These are phyloP conservation scores for Choanephora cucurbitarum DNA, from an alignment of 371 early-diverging fungal genomes.

Conservation along the genomic window DNA sequence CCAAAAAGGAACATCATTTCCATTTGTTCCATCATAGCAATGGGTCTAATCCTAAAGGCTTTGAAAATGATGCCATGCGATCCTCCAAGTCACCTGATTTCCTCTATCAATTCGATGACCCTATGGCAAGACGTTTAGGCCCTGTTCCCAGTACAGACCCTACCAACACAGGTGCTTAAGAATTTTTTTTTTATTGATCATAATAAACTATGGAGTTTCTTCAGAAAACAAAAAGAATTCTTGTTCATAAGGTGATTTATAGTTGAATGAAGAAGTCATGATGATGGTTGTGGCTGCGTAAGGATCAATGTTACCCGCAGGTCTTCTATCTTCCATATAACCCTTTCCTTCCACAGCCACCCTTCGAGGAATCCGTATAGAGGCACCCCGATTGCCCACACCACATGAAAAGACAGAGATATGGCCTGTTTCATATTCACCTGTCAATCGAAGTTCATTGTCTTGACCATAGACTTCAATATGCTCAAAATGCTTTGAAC, in stretches of 20 bases:
- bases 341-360: slow-evolving; percentile 49
- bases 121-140: slow-evolving; percentile 32
- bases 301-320: slow-evolving; percentile 59
- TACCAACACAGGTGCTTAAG: slow-evolving; percentile 36
- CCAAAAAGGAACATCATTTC: background rate
- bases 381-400: slow-evolving; percentile 53
- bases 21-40: background rate
- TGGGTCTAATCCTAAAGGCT: slow-evolving; percentile 26
- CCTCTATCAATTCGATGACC: slow-evolving; percentile 33
- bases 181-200: slow-evolving; percentile 1
- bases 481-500: slow-evolving; percentile 44
- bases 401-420: slow-evolving; percentile 51
- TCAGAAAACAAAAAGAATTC: background rate
- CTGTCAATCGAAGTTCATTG: slow-evolving; percentile 53
- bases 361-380: slow-evolving; percentile 54
- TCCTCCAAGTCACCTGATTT: slow-evolving; percentile 23
- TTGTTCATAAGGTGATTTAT: slow-evolving; percentile 5
- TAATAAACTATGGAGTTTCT: too few relatives aligned
- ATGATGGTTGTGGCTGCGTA: slow-evolving; percentile 51
- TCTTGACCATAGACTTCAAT: slow-evolving; percentile 56
- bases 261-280: slow-evolving; percentile 41
- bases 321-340: slow-evolving; percentile 53
- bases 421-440: slow-evolving; percentile 55
- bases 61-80: slow-evolving; percentile 34
- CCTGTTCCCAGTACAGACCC: slow-evolving; percentile 32